Base-by-base conservation (phyloP, 306 rosid species). In the Alnus glutinosa region DNA sequence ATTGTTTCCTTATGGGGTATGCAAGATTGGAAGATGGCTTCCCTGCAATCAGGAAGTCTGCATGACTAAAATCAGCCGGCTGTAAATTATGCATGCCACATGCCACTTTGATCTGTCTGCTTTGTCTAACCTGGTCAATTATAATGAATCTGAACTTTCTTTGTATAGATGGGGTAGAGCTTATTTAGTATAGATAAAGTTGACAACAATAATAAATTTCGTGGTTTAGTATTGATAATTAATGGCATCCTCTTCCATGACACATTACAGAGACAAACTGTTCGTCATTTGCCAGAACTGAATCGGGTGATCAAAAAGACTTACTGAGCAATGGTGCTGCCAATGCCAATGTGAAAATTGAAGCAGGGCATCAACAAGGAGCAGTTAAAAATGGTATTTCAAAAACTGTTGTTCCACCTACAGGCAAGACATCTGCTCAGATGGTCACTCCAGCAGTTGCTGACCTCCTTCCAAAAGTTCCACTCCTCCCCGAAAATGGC, bases 201-300 rank as follows among this genome's bases (percentile, higher is more conserved):
- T 0, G 13, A 15, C 15, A 32, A 39, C 32, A 36, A 62, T 13
- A 61, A 30, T 5, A 4, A 32, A 62, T 62, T 75, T 10, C 71
- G 55, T 59, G 73, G 5, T 55, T 19, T 71, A 34, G 70, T 72
- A 19, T 70, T 81, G 48, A 68, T 77, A 79, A 64, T 76, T 79
- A 69, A 55, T 77, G 71, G 72, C 57, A 76, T 78, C 62, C 51
- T 81, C 74, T 70, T 88, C 74, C 49, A 7, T 73, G 69, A 42
- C 32, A 62, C 63, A 62, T 86, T 88, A 80, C 94, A 94, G 98
- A 92, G 85, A 91, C 93, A 55, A 88, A 87, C 84, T 89, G 92
- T 80, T 89, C 98, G 47, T 91, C 91, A 39, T 78, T 88, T 70
- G 94, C 99, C 71, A 87, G 91, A 83, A 88, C 78, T 62, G 92